A percentile compares a stretch with the other conserved stretches of the same genome.
Evolutionary conservation across 1,139 yeast genomes (phyloP).

Genomic region (Candida gigantensis): DNA sequence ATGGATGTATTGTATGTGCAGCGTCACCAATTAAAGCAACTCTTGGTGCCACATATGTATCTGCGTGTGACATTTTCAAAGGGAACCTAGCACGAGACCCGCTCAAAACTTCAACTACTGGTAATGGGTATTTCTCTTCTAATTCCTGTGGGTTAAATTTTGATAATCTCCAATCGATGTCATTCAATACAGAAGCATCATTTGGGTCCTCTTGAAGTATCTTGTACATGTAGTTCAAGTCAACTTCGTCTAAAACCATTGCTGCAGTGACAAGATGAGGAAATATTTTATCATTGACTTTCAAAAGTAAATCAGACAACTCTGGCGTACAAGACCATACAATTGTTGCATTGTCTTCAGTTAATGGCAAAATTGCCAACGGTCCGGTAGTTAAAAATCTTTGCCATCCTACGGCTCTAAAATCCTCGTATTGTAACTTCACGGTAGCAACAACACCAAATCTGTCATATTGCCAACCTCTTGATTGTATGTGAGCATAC

Average conservation of each 20-base stretch:
- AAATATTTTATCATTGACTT: constrained; percentile 62
- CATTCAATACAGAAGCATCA: constrained; percentile 57
- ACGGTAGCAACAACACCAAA: constrained; percentile 92
- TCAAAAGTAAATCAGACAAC: constrained; percentile 61
- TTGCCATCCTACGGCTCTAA: constrained; percentile 83
- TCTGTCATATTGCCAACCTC: constrained; percentile 90
- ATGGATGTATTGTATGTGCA: constrained; percentile 95
- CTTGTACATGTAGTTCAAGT: constrained; percentile 40
- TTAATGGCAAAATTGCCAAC: constrained; percentile 84
- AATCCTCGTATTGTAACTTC: constrained; percentile 70
- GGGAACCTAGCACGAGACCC: constrained; percentile 88
- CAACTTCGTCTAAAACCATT: constrained; percentile 60
- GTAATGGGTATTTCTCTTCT: constrained; percentile 67
- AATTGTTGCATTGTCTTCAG: constrained; percentile 80
- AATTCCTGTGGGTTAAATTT: constrained; percentile 41
- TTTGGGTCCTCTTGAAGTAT: constrained; percentile 34
- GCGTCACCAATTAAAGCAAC: constrained; percentile 96
- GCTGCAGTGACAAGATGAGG: constrained; percentile 81
- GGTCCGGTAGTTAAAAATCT: constrained; percentile 92
- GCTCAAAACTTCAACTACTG: constrained; percentile 57
- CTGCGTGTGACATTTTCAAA: constrained; percentile 85
- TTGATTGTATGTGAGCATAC: constrained; percentile 76
- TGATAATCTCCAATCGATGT: constrained; percentile 71
- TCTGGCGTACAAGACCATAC: constrained; percentile 93
- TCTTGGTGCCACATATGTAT: constrained; percentile 78